Conservation (phyloP, 176 grass and related monocot species). For the Poa pratensis region DNA sequence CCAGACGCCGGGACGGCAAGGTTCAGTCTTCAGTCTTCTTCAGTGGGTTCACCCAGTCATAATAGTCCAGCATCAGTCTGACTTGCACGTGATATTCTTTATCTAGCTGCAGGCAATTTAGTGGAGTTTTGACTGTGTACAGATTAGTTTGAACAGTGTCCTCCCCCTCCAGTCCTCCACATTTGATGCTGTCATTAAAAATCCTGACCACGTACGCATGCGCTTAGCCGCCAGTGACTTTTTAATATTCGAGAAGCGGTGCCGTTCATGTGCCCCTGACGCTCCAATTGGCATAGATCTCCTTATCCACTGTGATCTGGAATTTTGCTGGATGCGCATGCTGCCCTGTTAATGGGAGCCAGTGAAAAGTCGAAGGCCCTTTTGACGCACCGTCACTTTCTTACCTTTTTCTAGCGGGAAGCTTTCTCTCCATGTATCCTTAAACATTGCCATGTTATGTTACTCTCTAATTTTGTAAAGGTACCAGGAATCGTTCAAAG, state of each 20-base stretch:
- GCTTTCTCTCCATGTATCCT: not conserved
- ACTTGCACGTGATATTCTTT: constrained; percentile 36
- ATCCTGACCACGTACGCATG: not conserved
- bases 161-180: not conserved
- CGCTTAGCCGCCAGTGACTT: not conserved
- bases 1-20: not conserved
- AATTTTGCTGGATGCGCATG: not conserved
- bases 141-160: not conserved
- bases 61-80: constrained; percentile 26
- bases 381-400: constrained; percentile 45
- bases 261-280: constrained; percentile 26
- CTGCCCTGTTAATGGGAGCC: not conserved
- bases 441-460: not conserved
- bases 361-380: constrained; percentile 14
- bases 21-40: not conserved
- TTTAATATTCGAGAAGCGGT: not conserved
- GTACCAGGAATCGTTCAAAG: too few relatives aligned
- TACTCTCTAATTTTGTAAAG: not conserved
- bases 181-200: not conserved
- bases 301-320: not conserved
- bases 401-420: not conserved
- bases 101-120: not conserved
- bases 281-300: constrained; percentile 47
- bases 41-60: constrained; percentile 3
- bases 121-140: constrained; percentile 2